Base-by-base conservation (phyloP, 805 yeast species). In the Saturnispora halmiae region DNA sequence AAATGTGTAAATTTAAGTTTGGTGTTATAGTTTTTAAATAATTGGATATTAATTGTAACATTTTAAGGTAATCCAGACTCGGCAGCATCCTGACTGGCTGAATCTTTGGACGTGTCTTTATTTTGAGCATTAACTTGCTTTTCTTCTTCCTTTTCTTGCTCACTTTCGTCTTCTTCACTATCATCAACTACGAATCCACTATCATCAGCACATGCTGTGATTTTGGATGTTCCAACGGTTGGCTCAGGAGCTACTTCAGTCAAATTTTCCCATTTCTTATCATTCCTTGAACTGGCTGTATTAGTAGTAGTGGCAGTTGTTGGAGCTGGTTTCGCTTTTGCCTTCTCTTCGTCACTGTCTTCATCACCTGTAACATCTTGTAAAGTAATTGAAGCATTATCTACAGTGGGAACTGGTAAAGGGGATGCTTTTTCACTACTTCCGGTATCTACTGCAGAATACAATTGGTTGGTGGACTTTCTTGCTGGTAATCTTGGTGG, bases 181-280 rank as follows among this genome's bases (percentile, higher is more conserved):
- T 70, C 75, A 31, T 69, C 75, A 36, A 73, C 69, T 36, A 67
- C 57, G 49, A 73, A 73, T 4, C 73, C 71, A 36, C 70, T 76
- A 49, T 67, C 69, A 29, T 58, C 38, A 20, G 28, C 31, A n/a
- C 22, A 20, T 18, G 41, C 41, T 19, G 18, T 24, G 32, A 31
- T 19, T n/a, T 14, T 31, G 10, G 41, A 18, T 16, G 33, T 31
- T 5, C 30, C 33, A 50, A 36, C 58, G 16, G 29, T 56, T 18
- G 71, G 69, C 44, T 64, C 64, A 6, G 70, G 70, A 27, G 58
- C 57, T 10, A 60, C 63, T 14, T 60, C 48, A 18, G 63, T 51
- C 18, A 72, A 53, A 6, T 72, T 66, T 48, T 65, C 65, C 73
- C 75, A 69, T 49, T 66, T 66, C 38, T 46, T 50, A 60, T 66